These are phyloP conservation scores for Chondrus crispus DNA, from an alignment of 23 red algal genomes.

Conservation along the genomic window DNA sequence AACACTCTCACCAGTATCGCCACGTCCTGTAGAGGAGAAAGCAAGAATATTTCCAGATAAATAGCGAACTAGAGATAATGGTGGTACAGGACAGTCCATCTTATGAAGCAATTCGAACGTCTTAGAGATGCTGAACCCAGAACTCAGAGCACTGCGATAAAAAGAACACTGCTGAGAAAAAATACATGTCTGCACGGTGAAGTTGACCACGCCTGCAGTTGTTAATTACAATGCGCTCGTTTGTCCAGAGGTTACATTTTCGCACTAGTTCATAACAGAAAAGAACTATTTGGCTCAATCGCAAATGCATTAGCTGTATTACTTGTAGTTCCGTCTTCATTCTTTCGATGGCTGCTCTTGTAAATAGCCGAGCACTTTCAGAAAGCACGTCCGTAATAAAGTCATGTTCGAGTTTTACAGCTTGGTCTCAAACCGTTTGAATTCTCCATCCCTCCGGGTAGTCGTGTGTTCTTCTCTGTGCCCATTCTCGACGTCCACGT, in stretches of 20 bases:
- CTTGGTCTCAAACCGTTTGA: background rate
- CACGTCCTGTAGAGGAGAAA: background rate
- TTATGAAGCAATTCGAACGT: background rate
- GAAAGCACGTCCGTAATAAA: background rate
- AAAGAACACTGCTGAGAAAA: background rate
- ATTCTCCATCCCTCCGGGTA: background rate
- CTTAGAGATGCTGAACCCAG: background rate
- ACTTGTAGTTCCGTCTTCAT: background rate
- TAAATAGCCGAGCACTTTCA: background rate
- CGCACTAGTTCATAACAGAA: background rate
- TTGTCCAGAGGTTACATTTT: background rate
- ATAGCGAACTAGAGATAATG: background rate
- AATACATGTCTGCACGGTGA: background rate
- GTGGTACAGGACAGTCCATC: background rate
- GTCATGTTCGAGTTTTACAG: background rate
- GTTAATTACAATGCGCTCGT: background rate
- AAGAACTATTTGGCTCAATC: background rate
- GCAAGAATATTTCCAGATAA: background rate
- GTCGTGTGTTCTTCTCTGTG: too few relatives aligned
- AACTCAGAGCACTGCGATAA: background rate
- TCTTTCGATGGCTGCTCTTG: background rate
- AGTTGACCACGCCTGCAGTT: background rate
- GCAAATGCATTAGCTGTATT: background rate
- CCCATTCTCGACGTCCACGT: too few relatives aligned
- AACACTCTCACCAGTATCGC: background rate